Conservation (phyloP, 78 protist species). For the Dictyostelium citrinum region DNA sequence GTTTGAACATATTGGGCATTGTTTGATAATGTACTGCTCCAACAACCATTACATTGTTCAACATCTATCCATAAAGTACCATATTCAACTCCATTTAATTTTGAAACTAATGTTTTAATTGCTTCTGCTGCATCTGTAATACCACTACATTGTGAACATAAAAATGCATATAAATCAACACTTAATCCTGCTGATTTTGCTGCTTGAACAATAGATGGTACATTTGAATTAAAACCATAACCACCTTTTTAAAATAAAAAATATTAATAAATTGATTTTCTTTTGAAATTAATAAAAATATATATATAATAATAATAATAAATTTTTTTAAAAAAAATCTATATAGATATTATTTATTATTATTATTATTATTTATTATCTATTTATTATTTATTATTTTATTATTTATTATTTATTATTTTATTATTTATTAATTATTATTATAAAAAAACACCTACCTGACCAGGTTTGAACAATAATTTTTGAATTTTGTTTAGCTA, state of each 20-base stretch:
- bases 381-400: no score
- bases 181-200: conserved; percentile 39
- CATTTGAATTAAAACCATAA: conserved; percentile 7
- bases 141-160: conserved; percentile 46
- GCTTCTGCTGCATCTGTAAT: neutral
- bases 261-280: no score
- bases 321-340: no score
- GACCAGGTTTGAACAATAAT: conserved; percentile 38
- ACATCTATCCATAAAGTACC: conserved; percentile 58
- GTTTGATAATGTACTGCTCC: conserved; percentile 3
- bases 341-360: no score
- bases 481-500: conserved; percentile 11
- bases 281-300: no score
- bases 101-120: conserved; percentile 3
- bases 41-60: conserved; percentile 64
- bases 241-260: conserved; percentile 23
- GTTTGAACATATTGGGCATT: conserved; percentile 22
- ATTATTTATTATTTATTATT: no score
- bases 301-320: no score
- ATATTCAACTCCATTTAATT: neutral
- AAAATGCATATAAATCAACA: conserved; percentile 49
- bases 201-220: neutral
- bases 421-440: no score
- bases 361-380: no score
- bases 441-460: neutral